A percentile compares a stretch with the other conserved stretches of the same genome.
Evolutionary conservation across 805 yeast genomes (phyloP).

Genomic region (Candida oleophila): DNA sequence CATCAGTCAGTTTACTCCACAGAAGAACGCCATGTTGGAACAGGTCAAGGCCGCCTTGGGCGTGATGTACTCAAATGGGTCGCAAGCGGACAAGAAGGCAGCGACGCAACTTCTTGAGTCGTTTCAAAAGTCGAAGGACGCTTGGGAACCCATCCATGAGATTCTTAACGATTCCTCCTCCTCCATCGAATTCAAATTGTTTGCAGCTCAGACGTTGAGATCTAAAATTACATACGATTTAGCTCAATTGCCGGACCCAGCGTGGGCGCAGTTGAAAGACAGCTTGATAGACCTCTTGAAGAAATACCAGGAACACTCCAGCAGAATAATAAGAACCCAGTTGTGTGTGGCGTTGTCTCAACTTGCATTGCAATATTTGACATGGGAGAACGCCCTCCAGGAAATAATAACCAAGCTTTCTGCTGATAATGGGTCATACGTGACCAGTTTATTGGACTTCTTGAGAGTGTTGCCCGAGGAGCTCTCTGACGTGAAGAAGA

Average conservation of each 20-base stretch:
- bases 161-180: constrained; percentile 40
- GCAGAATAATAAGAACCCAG: constrained; percentile 74
- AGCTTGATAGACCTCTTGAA: constrained; percentile 60
- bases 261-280: constrained; percentile 62
- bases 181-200: constrained; percentile 63
- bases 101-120: constrained; percentile 63
- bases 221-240: constrained; percentile 84
- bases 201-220: constrained; percentile 89
- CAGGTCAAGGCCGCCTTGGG: constrained; percentile 46
- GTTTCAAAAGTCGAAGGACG: constrained; percentile 79
- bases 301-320: constrained; percentile 33
- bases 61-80: constrained; percentile 45
- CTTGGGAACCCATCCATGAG: constrained; percentile 73
- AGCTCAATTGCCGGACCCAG: constrained; percentile 61
- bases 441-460: constrained; percentile 66
- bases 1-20: not conserved
- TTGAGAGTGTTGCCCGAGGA: constrained; percentile 91
- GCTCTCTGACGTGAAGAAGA: constrained; percentile 68
- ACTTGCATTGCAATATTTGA: constrained; percentile 70
- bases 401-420: constrained; percentile 61
- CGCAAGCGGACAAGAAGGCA: constrained; percentile 45
- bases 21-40: constrained; percentile 9
- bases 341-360: constrained; percentile 79
- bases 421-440: constrained; percentile 26
- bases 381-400: constrained; percentile 69